A percentile compares a stretch with the other conserved stretches of the same genome.
phyloP scores from a whole-genome alignment of 1,284 basidiomycete species.

The Puccinia triticina region DNA sequence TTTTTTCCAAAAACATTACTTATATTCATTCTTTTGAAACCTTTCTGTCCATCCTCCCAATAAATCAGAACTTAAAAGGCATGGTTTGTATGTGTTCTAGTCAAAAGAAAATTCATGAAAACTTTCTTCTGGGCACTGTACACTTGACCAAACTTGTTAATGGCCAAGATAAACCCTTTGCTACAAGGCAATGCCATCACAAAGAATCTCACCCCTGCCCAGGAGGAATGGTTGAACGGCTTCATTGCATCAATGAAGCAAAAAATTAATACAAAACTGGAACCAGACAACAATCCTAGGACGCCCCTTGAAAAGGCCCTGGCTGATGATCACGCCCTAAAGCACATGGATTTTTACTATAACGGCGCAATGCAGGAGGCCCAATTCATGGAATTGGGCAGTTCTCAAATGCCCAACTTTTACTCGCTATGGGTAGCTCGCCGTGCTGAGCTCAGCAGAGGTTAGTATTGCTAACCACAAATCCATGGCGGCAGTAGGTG shows the following conservation, averaged over 20 bases:
- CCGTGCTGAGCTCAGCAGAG: not conserved
- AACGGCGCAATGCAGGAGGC: not conserved
- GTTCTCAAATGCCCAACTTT: not conserved
- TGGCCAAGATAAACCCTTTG: too few relatives aligned
- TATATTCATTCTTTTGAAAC: too few relatives aligned
- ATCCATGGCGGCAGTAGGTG: not conserved
- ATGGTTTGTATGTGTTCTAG: too few relatives aligned
- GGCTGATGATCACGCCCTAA: not conserved
- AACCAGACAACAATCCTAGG: not conserved
- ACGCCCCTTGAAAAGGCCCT: constrained; percentile 7
- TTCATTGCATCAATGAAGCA: not conserved
- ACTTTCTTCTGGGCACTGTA: too few relatives aligned
- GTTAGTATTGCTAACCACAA: not conserved
- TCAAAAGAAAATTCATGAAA: too few relatives aligned
- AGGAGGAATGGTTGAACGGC: not conserved
- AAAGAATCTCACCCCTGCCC: not conserved
- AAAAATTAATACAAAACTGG: not conserved
- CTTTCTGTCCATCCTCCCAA: too few relatives aligned
- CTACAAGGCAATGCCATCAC: too few relatives aligned
- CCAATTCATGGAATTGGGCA: constrained; percentile 3
- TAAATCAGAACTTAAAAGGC: too few relatives aligned
- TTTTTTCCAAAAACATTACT: too few relatives aligned
- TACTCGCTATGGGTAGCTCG: not conserved
- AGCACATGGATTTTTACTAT: not conserved
- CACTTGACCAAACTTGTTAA: too few relatives aligned